phyloP scores from a whole-genome alignment of 768 basidiomycete species.

The Kockovaella imperatae region DNA sequence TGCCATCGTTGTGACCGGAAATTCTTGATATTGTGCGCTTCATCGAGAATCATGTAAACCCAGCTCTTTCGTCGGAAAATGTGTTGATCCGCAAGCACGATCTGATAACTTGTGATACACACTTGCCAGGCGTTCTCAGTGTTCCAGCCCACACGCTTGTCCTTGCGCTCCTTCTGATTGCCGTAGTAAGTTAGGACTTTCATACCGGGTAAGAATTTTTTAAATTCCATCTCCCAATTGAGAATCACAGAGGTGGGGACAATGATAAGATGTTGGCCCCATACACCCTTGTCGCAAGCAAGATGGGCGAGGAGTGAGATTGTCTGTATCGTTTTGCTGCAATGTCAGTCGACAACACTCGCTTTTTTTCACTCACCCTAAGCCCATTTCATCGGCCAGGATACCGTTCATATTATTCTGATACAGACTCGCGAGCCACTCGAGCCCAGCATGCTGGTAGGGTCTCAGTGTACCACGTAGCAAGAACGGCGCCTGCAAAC shows the following conservation, averaged over 20 bases:
- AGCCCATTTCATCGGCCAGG: slow-evolving; percentile 83
- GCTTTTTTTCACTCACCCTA: slow-evolving; percentile 57
- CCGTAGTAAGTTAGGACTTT: slow-evolving; percentile 46
- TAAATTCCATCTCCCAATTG: slow-evolving; percentile 49
- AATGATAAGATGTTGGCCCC: slow-evolving; percentile 48
- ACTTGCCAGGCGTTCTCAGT: slow-evolving; percentile 85
- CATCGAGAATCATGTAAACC: slow-evolving; percentile 95
- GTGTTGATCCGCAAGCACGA: slow-evolving; percentile 82
- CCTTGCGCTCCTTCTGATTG: slow-evolving; percentile 76
- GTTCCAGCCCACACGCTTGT: slow-evolving; percentile 82
- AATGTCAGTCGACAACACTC: slow-evolving; percentile 1
- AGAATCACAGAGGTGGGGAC: slow-evolving; percentile 47
- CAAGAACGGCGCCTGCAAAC: slow-evolving; percentile 45
- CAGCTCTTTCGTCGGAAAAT: slow-evolving; percentile 87
- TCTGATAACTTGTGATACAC: slow-evolving; percentile 86
- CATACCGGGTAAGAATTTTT: slow-evolving; percentile 47
- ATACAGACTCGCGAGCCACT: slow-evolving; percentile 49
- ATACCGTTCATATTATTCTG: slow-evolving; percentile 48
- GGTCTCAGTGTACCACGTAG: slow-evolving; percentile 48
- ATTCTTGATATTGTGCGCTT: slow-evolving; percentile 97
- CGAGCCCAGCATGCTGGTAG: slow-evolving; percentile 49
- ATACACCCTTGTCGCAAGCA: slow-evolving; percentile 46
- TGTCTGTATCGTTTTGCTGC: slow-evolving; percentile 47
- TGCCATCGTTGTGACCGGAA: slow-evolving; percentile 92
- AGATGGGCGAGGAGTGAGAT: slow-evolving; percentile 46